Percentiles rank a stretch among this genome's conserved stretches.
These are phyloP conservation scores for Drosera spatulata DNA, from an alignment of 179 eudicot genomes.

Conservation along the genomic window DNA sequence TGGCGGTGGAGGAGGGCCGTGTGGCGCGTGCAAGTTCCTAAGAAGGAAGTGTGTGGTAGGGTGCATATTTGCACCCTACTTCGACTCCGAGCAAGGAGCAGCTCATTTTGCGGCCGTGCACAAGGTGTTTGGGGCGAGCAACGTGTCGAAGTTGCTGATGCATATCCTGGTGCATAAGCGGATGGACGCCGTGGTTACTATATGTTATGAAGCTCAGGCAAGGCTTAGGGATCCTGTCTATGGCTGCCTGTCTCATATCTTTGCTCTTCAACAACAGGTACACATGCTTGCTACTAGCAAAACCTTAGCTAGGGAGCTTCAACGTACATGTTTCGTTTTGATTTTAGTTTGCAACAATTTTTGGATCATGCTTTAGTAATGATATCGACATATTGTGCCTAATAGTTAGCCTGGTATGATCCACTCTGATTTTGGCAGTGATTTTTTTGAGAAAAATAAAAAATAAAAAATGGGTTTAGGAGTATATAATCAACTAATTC, in stretches of 20 bases:
- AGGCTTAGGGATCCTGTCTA: conserved; percentile 81
- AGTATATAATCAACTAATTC: too few species aligned
- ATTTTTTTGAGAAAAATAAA: too few species aligned
- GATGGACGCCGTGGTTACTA: conserved; percentile 76
- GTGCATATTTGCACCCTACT: conserved; percentile 84
- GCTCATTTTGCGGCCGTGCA: conserved; percentile 94
- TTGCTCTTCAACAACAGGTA: conserved; percentile 95
- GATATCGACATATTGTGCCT: too few species aligned
- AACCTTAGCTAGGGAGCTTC: too few species aligned
- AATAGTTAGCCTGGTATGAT: too few species aligned
- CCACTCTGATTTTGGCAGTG: too few species aligned
- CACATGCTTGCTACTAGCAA: not conserved
- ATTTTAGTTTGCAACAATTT: too few species aligned
- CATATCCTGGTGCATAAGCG: conserved; percentile 53
- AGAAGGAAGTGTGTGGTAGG: conserved; percentile 74
- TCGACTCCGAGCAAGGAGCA: conserved; percentile 86
- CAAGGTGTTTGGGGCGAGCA: conserved; percentile 90
- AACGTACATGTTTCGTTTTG: too few species aligned
- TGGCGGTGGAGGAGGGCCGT: conserved; percentile 25
- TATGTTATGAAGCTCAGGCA: conserved; percentile 88
- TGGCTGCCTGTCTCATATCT: conserved; percentile 81
- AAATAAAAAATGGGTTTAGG: too few species aligned
- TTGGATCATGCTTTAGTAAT: too few species aligned
- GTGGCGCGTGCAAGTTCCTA: conserved; percentile 88
- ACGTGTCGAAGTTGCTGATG: conserved; percentile 60